A percentile compares a stretch with the other conserved stretches of the same genome.
phyloP scores from a whole-genome alignment of 2,329 filamentous ascomycete species.

The Alternaria atra region DNA sequence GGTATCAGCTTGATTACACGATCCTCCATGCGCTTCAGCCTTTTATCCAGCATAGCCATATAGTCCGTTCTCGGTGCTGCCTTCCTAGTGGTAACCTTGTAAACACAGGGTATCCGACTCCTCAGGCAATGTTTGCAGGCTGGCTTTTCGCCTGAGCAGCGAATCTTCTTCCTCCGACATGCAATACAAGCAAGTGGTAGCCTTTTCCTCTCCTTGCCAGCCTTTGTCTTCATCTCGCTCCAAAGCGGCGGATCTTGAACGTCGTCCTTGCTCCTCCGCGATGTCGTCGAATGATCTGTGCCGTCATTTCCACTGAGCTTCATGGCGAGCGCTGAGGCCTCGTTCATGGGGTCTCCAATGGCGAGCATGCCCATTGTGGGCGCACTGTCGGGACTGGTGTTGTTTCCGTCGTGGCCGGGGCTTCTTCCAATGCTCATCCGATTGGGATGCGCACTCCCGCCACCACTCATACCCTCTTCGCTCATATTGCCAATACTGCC shows the following conservation, averaged over 20 bases:
- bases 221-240: slow-evolving; percentile 67
- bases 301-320: slow-evolving; percentile 42
- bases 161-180: slow-evolving; percentile 95
- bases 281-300: slow-evolving; percentile 32
- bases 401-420: slow-evolving; percentile 42
- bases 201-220: slow-evolving; percentile 93
- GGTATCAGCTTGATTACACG: slow-evolving; percentile 95
- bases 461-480: slow-evolving; percentile 44
- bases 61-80: slow-evolving; percentile 95
- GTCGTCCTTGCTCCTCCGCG: slow-evolving; percentile 42
- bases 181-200: slow-evolving; percentile 94
- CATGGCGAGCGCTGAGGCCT: slow-evolving; percentile 35
- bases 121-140: slow-evolving; percentile 95
- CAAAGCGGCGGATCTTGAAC: slow-evolving; percentile 54
- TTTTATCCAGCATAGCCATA: slow-evolving; percentile 98
- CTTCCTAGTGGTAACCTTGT: slow-evolving; percentile 95
- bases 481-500: slow-evolving; percentile 44
- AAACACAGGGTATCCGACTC: slow-evolving; percentile 93
- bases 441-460: slow-evolving; percentile 38
- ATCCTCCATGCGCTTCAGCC: slow-evolving; percentile 96
- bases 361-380: slow-evolving; percentile 42
- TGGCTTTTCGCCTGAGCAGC: slow-evolving; percentile 96
- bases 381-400: slow-evolving; percentile 49
- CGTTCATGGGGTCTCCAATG: slow-evolving; percentile 39
- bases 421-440: slow-evolving; percentile 47